Base-by-base conservation (phyloP, 2,329 filamentous ascomycete species). In the Xylaria multiplex region DNA sequence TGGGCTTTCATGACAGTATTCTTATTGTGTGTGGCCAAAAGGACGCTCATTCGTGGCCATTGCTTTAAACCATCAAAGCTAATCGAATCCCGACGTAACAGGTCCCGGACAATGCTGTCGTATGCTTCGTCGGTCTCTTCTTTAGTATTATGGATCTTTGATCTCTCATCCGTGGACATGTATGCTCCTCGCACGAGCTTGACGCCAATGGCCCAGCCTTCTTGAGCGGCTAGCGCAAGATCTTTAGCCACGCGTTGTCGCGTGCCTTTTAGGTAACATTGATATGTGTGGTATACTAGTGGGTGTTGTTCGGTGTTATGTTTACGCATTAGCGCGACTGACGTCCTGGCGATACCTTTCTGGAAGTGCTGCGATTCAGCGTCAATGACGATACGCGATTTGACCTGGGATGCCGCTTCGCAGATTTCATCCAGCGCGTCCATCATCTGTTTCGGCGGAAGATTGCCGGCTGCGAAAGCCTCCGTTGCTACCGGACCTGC, bases 101-200 rank as follows among this genome's bases (percentile, higher is more conserved):
- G 27, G 55, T 58, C 55, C 16, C 43, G 8, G 9, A 35, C n/a
- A 22, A 58, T 48, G n/a, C 55, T 37, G n/a, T 58, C 55, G 55
- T 58, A 58, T 24, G 55, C 55, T 2, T 24, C 1, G 42, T 58
- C 55, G 2, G 55, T 58, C 11, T 58, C 55, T 24, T 49, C 27
- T 40, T 58, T 58, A 1, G 55, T 48, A 35, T 52, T 16, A 16
- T 52, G 55, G 22, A 58, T 58, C n/a, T 24, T 48, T 9, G 55
- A 48, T 9, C 55, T 16, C 43, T 58, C 55, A 9, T 58, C 55
- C 40, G 55, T 58, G 27, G 55, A 19, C 55, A 58, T 58, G 13
- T 58, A 58, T 48, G 55, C 55, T 11, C 55, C 55, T 8, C 55
- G 55, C n/a, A 58, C 55, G 9, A 58, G 55, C 55, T 58, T 58